A percentile compares a stretch with the other conserved stretches of the same genome.
Conservation (phyloP, 169 alveolate species). For the Plasmodium coatneyi region DNA sequence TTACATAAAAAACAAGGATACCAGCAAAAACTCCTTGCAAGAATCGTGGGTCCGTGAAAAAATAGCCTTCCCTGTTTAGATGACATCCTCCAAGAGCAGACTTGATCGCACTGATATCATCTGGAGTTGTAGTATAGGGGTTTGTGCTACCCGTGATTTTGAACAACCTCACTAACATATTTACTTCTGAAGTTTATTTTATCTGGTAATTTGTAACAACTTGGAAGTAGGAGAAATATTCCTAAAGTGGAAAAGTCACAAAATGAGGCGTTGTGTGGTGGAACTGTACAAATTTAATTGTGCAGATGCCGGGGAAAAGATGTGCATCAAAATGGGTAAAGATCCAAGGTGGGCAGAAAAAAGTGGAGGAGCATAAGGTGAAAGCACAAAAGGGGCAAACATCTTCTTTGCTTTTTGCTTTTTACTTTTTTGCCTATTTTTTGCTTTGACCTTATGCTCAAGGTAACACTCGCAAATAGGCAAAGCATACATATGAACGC, state of each 20-base stretch:
- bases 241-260: neutral
- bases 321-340: neutral
- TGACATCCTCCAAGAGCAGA: slow-evolving; percentile 2
- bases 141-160: neutral
- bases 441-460: neutral
- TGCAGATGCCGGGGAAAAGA: neutral
- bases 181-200: neutral
- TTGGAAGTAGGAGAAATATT: neutral
- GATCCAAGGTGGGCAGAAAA: neutral
- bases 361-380: neutral
- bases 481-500: neutral
- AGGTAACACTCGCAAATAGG: neutral
- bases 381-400: neutral
- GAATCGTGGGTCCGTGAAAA: neutral
- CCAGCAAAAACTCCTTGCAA: slow-evolving; percentile 19
- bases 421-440: neutral
- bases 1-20: slow-evolving; percentile 5
- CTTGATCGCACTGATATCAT: neutral
- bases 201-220: neutral
- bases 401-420: neutral
- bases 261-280: neutral
- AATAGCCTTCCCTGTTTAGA: neutral
- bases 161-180: neutral
- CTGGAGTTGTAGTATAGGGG: neutral
- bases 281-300: neutral